Conservation (phyloP, 2,329 filamentous ascomycete species). For the Zasmidium citrigriseum region DNA sequence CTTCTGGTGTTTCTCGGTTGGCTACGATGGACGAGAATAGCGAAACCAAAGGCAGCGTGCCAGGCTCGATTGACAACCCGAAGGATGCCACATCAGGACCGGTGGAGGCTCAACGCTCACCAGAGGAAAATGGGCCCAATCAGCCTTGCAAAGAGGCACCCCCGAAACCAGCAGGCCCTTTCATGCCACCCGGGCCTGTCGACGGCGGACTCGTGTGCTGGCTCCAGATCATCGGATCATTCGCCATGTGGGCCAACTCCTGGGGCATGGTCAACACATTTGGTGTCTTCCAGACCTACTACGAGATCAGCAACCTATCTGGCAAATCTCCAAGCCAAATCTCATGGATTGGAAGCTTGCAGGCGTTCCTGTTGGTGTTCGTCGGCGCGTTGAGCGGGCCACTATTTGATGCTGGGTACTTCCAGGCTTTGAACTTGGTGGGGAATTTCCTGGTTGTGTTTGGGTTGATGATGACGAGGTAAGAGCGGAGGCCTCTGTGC, state of each 20-base stretch:
- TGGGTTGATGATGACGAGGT: constrained; percentile 13
- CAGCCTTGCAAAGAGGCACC: neutral
- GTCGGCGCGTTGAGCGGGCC: constrained; percentile 24
- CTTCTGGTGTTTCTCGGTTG: too few species aligned
- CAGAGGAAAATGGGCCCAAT: neutral
- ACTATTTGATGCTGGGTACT: constrained; percentile 14
- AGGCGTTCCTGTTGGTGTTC: constrained; percentile 46
- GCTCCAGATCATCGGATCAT: constrained; percentile 47
- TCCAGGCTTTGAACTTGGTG: constrained; percentile 2
- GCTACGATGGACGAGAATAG: too few species aligned
- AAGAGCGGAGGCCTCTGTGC: neutral
- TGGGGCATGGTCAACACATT: constrained; percentile 31
- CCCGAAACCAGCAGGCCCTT: neutral
- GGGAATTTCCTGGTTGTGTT: constrained; percentile 14
- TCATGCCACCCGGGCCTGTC: neutral
- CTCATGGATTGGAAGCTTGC: constrained; percentile 35
- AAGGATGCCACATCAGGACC: too few species aligned
- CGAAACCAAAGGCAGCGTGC: too few species aligned
- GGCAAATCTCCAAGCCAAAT: constrained; percentile 30
- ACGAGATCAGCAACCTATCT: constrained; percentile 35
- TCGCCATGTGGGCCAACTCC: constrained; percentile 48
- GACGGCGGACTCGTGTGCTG: constrained; percentile 47
- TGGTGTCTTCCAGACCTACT: constrained; percentile 48
- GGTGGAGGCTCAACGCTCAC: too few species aligned
- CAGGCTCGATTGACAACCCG: too few species aligned